Evolutionary conservation across 805 yeast genomes (phyloP).

Genomic region (Monosporozyma servazzii): DNA sequence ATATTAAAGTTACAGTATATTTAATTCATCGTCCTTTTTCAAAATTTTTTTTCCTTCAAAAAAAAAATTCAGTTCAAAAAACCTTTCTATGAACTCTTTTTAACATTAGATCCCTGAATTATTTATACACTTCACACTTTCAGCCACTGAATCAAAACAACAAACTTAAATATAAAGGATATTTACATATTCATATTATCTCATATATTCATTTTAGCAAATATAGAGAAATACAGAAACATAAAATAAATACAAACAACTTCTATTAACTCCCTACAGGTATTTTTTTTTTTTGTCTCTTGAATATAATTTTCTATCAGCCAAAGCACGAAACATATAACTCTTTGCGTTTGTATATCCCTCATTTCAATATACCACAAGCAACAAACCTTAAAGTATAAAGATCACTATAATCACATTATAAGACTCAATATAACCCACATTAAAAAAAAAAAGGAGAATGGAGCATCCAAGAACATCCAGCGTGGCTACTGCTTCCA

Average conservation of each 20-base stretch:
- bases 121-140: neutral
- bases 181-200: neutral
- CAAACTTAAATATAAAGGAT: neutral
- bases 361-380: neutral
- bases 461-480: conserved; percentile 1
- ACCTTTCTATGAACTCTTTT: neutral
- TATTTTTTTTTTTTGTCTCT: neutral
- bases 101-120: neutral
- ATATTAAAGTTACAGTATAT: neutral
- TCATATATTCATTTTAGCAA: neutral
- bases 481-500: neutral
- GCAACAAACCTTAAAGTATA: neutral
- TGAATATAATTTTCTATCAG: neutral
- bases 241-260: neutral
- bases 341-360: neutral
- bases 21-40: neutral
- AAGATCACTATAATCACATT: too few species aligned
- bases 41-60: neutral
- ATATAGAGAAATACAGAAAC: neutral
- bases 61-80: neutral
- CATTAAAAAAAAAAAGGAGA: neutral
- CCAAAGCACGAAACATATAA: neutral
- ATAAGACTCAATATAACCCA: neutral
- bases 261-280: neutral
- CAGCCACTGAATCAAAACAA: neutral